These are phyloP conservation scores for Hymenoscyphus fraxineus DNA, from an alignment of 2,329 filamentous ascomycete genomes.

Conservation along the genomic window DNA sequence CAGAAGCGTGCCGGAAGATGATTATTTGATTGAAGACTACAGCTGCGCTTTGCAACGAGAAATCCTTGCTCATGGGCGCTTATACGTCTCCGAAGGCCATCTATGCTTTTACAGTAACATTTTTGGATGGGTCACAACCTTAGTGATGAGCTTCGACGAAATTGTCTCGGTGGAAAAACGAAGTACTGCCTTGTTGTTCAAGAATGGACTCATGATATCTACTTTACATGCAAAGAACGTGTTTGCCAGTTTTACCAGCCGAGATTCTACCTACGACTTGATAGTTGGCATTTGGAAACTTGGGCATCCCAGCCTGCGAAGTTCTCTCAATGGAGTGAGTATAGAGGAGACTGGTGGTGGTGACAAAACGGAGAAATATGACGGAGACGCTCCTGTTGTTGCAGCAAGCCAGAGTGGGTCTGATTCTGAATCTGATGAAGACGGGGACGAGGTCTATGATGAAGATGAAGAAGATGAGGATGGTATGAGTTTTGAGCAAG, in stretches of 20 bases:
- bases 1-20: conserved; percentile 94
- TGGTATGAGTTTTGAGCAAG: conserved; percentile 51
- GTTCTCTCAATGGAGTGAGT: conserved; percentile 82
- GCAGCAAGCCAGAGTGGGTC: conserved; percentile 47
- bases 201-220: conserved; percentile 95
- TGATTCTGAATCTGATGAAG: conserved; percentile 54
- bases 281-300: conserved; percentile 99
- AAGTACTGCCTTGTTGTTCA: conserved; percentile 91
- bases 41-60: conserved; percentile 94
- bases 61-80: conserved; percentile 85
- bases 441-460: conserved; percentile 72
- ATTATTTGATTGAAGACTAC: conserved; percentile 97
- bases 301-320: conserved; percentile 86
- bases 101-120: conserved; percentile 99
- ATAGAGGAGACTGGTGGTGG: conserved; percentile 75
- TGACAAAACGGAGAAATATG: conserved; percentile 86
- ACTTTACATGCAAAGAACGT: conserved; percentile 93
- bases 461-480: conserved; percentile 76
- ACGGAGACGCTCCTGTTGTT: conserved; percentile 41
- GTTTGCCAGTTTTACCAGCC: conserved; percentile 90
- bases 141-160: conserved; percentile 98
- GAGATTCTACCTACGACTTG: conserved; percentile 94
- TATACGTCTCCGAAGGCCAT: conserved; percentile 96
- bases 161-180: conserved; percentile 96
- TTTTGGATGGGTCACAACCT: conserved; percentile 92